phyloP scores from a whole-genome alignment of 495 filamentous ascomycete species.

The Xylaria grammica region DNA sequence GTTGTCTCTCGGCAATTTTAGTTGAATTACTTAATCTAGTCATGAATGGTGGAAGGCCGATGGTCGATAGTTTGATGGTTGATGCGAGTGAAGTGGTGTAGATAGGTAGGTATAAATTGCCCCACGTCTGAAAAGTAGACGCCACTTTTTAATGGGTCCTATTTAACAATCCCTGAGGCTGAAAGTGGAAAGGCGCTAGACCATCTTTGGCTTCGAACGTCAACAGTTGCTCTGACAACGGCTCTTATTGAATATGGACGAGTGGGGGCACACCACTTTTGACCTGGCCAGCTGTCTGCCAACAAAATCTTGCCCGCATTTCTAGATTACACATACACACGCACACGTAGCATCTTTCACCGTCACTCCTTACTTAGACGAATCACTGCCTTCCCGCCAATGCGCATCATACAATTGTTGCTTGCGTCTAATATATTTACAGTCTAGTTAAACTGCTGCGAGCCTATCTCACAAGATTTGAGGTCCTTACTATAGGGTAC shows the following conservation, averaged over 20 bases:
- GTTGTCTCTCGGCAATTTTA: background rate
- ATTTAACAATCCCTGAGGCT: background rate
- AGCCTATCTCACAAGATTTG: constrained; percentile 5
- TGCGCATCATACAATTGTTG: background rate
- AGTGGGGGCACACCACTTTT: constrained; percentile 20
- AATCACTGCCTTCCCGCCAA: background rate
- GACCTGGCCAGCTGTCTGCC: constrained; percentile 7
- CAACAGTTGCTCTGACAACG: constrained; percentile 20
- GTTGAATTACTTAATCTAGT: background rate
- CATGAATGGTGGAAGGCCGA: background rate
- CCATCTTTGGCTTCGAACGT: background rate
- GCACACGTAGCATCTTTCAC: constrained; percentile 14
- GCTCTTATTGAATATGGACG: constrained; percentile 4
- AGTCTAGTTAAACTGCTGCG: constrained; percentile 26
- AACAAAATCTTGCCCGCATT: constrained; percentile 13
- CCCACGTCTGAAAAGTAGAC: constrained; percentile 10
- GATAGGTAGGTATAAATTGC: background rate
- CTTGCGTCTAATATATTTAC: constrained; percentile 14
- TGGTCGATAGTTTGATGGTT: too few species aligned
- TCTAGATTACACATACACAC: too few species aligned
- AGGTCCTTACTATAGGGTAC: constrained; percentile 30
- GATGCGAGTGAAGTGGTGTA: too few species aligned
- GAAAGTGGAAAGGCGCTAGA: background rate
- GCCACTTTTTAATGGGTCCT: constrained; percentile 7
- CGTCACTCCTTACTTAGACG: background rate